Percentiles rank a stretch among this genome's conserved stretches.
phyloP scores from a whole-genome alignment of 2,329 filamentous ascomycete species.

The Macroventuria anomochaeta region DNA sequence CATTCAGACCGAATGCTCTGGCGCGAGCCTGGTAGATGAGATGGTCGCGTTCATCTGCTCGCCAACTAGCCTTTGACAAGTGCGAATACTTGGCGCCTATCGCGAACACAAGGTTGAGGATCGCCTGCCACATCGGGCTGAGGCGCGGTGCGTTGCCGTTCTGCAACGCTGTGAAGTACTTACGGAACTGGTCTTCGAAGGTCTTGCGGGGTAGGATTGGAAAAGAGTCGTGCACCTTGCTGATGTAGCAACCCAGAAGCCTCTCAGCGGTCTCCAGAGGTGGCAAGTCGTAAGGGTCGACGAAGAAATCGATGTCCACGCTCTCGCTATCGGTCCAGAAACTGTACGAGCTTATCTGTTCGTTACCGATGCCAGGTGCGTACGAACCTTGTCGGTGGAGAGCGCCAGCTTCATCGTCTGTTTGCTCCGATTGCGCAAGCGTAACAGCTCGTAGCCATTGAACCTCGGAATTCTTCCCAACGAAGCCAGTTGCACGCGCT shows the following conservation, averaged over 20 bases:
- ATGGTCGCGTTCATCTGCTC: slow-evolving; percentile 42
- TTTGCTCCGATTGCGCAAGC: slow-evolving; percentile 30
- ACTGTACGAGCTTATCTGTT: slow-evolving; percentile 40
- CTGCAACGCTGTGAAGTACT: slow-evolving; percentile 38
- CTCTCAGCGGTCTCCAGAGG: slow-evolving; percentile 38
- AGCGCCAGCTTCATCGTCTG: slow-evolving; percentile 15
- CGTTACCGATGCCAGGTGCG: slow-evolving; percentile 14
- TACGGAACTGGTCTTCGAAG: slow-evolving; percentile 45
- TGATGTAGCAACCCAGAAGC: slow-evolving; percentile 48
- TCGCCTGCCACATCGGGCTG: slow-evolving; percentile 46
- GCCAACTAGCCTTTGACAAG: slow-evolving; percentile 38
- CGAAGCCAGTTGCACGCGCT: slow-evolving; percentile 41
- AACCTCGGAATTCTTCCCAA: slow-evolving; percentile 44
- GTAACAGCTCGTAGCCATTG: slow-evolving; percentile 41
- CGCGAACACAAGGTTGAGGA: slow-evolving; percentile 53
- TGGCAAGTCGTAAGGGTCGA: slow-evolving; percentile 45
- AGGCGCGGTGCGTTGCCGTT: slow-evolving; percentile 26
- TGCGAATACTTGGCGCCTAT: slow-evolving; percentile 51
- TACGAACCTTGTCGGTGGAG: slow-evolving; percentile 16
- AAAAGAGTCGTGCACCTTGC: slow-evolving; percentile 49
- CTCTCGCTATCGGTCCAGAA: slow-evolving; percentile 45
- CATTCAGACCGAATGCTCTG: slow-evolving; percentile 41
- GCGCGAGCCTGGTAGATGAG: slow-evolving; percentile 50
- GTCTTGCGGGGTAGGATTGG: slow-evolving; percentile 45
- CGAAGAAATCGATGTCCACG: slow-evolving; percentile 30